Evolutionary conservation across 2,329 filamentous ascomycete genomes (phyloP), one percentile per base, ranked within the genome.

Genomic region (Aureobasidium mangrovei): DNA sequence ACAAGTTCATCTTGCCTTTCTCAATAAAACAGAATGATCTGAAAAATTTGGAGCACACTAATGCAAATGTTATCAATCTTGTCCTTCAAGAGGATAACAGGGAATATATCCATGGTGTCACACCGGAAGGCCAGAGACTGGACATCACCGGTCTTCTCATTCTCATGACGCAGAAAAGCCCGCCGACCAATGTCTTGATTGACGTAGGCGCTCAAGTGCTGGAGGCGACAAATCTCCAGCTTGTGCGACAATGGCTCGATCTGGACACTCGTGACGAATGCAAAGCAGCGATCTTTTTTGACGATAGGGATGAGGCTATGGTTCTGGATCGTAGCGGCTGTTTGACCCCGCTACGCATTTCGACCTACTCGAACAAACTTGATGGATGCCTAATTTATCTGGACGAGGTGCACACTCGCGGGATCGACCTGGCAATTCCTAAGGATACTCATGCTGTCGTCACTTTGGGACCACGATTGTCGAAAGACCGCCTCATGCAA

Each of bases 161-260:
- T 0, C 63, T 73, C 3, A 69, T 85, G 0, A 63, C 69, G 0
- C 43, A 43, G 0, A 65, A 78, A 42, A 41, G 70, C 0, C 67
- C 70, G 0, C 63, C 67, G 0, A 70, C 78, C 0, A 73, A 76
- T 0, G 83, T 89, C 0, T 76, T 90, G 1, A 71, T 90, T 0
- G 85, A 90, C 58, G 84, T 86, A 0, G 85, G 86, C 0, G 85
- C 86, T 0, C 80, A 84, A 46, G 78, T 90, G 4, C 64, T 90
- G 0, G 84, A 89, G 31, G 66, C 83, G 0, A 72, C 69, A 12
- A 88, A 88, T 58, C 2, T 67, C 0, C 67, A 76, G 2, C 71
- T 87, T 3, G 79, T 81, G 0, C 58, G 60, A 6, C 54, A 60
- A 27, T 87, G 83, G 83, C 62, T 88, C 0, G n/a, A 31, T 0